phyloP scores from a whole-genome alignment of 352 stramenopile species.

The Salisapilia sapeloensis region DNA sequence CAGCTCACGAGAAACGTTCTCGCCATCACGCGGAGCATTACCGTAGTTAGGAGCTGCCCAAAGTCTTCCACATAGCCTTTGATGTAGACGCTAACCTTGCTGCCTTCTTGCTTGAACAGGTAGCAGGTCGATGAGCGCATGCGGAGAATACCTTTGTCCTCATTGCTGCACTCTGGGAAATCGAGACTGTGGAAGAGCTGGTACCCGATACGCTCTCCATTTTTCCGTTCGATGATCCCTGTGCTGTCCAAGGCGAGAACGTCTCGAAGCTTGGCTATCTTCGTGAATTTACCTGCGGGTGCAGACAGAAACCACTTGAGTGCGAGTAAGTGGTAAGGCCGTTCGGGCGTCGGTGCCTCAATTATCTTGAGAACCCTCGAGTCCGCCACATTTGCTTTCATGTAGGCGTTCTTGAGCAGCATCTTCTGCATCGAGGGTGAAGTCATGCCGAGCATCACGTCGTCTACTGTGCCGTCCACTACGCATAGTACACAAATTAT shows the following conservation, averaged over 20 bases:
- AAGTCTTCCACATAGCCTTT: conserved; percentile 19
- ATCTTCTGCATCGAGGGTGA: conserved; percentile 15
- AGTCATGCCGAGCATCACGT: conserved; percentile 36
- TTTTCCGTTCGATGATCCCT: conserved; percentile 11
- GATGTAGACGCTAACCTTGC: conserved; percentile 17
- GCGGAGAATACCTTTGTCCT: too few species aligned
- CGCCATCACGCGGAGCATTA: conserved; percentile 16
- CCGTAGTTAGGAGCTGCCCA: conserved; percentile 14
- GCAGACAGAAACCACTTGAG: conserved; percentile 36
- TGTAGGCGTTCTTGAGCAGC: conserved; percentile 19
- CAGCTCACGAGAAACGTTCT: conserved; percentile 23
- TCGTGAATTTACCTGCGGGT: conserved; percentile 6
- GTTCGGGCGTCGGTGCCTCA: conserved; percentile 11
- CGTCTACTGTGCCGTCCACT: conserved; percentile 29
- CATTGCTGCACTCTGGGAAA: conserved; percentile 18
- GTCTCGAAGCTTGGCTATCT: conserved; percentile 23
- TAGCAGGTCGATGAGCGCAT: conserved; percentile 2
- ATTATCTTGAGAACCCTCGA: conserved; percentile 21
- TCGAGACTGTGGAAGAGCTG: conserved; percentile 44
- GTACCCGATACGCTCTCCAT: conserved; percentile 33
- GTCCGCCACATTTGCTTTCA: conserved; percentile 17
- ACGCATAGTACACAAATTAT: conserved; percentile 27
- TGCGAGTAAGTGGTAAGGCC: conserved; percentile 36
- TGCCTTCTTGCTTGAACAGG: conserved; percentile 12
- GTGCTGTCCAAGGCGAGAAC: conserved; percentile 36